Percentiles rank a stretch among this genome's conserved stretches.
These are phyloP conservation scores for Collybia mongolica DNA, from an alignment of 768 basidiomycete genomes.

Conservation along the genomic window DNA sequence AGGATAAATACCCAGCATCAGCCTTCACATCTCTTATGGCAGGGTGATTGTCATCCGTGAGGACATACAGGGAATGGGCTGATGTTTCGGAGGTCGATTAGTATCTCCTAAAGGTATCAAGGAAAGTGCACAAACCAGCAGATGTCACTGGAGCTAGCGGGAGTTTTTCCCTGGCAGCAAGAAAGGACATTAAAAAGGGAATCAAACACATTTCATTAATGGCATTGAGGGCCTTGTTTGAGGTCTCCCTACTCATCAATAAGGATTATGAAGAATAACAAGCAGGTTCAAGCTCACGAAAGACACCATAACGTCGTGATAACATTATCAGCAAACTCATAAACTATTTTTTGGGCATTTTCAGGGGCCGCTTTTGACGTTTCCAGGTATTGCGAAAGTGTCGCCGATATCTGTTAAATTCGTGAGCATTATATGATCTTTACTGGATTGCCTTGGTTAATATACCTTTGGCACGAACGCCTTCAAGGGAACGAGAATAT, in stretches of 20 bases:
- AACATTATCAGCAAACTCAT: conserved; percentile 88
- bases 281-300: conserved; percentile 59
- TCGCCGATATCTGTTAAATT: conserved; percentile 63
- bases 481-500: conserved; percentile 75
- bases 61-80: conserved; percentile 92
- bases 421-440: not conserved
- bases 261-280: conserved; percentile 8
- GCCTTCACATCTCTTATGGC: conserved; percentile 64
- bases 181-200: conserved; percentile 90
- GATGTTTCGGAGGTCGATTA: conserved; percentile 4
- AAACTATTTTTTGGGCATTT: conserved; percentile 72
- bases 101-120: not conserved
- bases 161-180: conserved; percentile 66
- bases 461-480: conserved; percentile 77
- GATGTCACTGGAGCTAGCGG: conserved; percentile 73
- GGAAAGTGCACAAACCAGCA: conserved; percentile 55
- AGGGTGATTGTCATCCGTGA: conserved; percentile 88
- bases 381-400: conserved; percentile 65
- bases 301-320: conserved; percentile 94
- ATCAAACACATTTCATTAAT: conserved; percentile 79
- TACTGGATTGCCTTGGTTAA: not conserved
- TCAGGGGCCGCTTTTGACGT: conserved; percentile 63
- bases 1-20: conserved; percentile 59
- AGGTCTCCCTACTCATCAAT: conserved; percentile 69
- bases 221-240: conserved; percentile 86